Evolutionary conservation across 805 yeast genomes (phyloP).

Genomic region (Wickerhamomyces tratensis): DNA sequence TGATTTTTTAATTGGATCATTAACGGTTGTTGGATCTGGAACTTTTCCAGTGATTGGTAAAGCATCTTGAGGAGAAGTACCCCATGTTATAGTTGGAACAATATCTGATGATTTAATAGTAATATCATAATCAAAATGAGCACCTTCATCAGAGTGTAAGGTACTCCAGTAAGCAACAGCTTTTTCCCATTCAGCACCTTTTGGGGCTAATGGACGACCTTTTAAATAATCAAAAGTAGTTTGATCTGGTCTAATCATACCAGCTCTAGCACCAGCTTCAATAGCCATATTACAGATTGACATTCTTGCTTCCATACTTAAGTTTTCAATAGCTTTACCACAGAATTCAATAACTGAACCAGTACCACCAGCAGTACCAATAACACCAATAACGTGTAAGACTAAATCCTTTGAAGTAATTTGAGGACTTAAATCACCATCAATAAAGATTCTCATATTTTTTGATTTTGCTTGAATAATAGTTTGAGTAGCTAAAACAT

Average conservation of each 20-base stretch:
- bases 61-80: conserved; percentile 98
- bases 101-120: conserved; percentile 75
- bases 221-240: conserved; percentile 80
- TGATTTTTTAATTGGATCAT: conserved; percentile 64
- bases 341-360: conserved; percentile 96
- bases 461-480: conserved; percentile 90
- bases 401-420: conserved; percentile 94
- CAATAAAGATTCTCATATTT: conserved; percentile 84
- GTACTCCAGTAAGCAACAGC: conserved; percentile 90
- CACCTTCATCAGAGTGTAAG: conserved; percentile 81
- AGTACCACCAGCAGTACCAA: conserved; percentile 99
- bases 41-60: conserved; percentile 84
- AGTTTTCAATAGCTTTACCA: conserved; percentile 83
- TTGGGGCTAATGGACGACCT: conserved; percentile 92
- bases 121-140: conserved; percentile 79
- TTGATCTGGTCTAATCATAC: conserved; percentile 96
- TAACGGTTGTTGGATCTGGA: conserved; percentile 76
- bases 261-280: conserved; percentile 99
- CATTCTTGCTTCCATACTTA: conserved; percentile 98
- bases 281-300: conserved; percentile 99
- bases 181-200: conserved; percentile 91
- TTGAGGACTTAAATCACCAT: conserved; percentile 79
- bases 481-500: conserved; percentile 96
- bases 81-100: conserved; percentile 97
- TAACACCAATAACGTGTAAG: conserved; percentile 88